A percentile compares a stretch with the other conserved stretches of the same genome.
These are phyloP conservation scores for Grosmannia penicillata DNA, from an alignment of 2,329 filamentous ascomycete genomes.

Conservation along the genomic window DNA sequence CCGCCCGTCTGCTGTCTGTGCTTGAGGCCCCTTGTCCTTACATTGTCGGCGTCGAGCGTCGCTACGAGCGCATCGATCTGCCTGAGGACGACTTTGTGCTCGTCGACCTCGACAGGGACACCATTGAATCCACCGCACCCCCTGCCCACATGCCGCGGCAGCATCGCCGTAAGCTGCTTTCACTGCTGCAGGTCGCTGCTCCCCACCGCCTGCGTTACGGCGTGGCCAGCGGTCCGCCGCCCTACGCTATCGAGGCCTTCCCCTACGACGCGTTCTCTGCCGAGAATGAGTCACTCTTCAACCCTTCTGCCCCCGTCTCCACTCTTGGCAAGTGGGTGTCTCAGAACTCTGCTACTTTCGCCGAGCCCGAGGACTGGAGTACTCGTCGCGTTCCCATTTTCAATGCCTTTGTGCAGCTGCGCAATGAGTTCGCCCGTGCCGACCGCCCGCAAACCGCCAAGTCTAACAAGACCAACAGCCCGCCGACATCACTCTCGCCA, in stretches of 20 bases:
- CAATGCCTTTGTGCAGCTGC: conserved; percentile 78
- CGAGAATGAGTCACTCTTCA: conserved; percentile 71
- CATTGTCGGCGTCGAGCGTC: conserved; percentile 86
- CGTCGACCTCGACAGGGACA: conserved; percentile 83
- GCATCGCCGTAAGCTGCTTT: conserved; percentile 76
- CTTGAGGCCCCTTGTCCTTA: conserved; percentile 93
- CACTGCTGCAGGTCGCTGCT: conserved; percentile 76
- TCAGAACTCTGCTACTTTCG: conserved; percentile 81
- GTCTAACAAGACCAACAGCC: conserved; percentile 42
- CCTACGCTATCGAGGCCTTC: conserved; percentile 85
- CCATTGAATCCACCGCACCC: conserved; percentile 64
- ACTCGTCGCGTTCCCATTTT: conserved; percentile 54
- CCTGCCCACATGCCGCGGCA: conserved; percentile 75
- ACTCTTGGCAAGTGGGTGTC: conserved; percentile 75
- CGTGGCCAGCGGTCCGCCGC: conserved; percentile 74
- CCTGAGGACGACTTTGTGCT: conserved; percentile 93
- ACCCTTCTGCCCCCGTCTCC: conserved; percentile 51
- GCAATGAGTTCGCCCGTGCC: conserved; percentile 46
- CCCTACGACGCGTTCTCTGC: conserved; percentile 82
- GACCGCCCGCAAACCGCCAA: conserved; percentile 68
- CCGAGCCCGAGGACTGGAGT: conserved; percentile 41
- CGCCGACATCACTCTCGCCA: conserved; percentile 56
- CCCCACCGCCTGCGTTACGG: conserved; percentile 80
- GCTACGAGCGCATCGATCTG: conserved; percentile 73
- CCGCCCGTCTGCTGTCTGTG: conserved; percentile 73